These are phyloP conservation scores for Neurospora sp. DNA, from an alignment of 495 filamentous ascomycete genomes.

Conservation along the genomic window DNA sequence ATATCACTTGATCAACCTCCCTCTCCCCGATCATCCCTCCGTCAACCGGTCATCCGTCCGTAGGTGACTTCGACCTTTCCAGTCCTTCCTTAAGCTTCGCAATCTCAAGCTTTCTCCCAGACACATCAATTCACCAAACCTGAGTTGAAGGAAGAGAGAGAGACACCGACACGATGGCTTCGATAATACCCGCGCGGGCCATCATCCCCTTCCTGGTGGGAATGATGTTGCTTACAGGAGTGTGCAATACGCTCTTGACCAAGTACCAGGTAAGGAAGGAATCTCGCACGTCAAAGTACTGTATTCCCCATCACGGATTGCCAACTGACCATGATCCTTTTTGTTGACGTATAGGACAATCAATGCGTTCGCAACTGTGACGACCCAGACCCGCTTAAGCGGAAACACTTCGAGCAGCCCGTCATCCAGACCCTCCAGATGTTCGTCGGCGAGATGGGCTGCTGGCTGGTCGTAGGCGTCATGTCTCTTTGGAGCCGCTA, in stretches of 20 bases:
- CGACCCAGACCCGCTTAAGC: constrained; percentile 55
- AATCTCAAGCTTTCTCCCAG: neutral
- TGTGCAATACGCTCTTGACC: constrained; percentile 93
- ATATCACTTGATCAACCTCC: neutral
- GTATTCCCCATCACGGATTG: neutral
- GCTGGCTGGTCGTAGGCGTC: constrained; percentile 72
- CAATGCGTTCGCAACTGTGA: constrained; percentile 91
- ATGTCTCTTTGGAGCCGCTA: constrained; percentile 55
- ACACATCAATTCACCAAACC: neutral
- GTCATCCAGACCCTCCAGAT: constrained; percentile 93
- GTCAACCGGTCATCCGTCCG: neutral
- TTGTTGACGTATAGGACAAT: constrained; percentile 55
- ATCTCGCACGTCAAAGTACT: neutral
- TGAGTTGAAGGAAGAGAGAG: neutral
- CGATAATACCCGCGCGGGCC: constrained; percentile 35
- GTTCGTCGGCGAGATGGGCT: constrained; percentile 88
- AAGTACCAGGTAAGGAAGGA: constrained; percentile 72
- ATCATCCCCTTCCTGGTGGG: constrained; percentile 72
- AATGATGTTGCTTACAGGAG: constrained; percentile 84
- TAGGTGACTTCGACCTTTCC: neutral
- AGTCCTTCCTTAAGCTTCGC: neutral
- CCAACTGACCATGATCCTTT: neutral
- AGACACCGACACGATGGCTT: constrained; percentile 21
- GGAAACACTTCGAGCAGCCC: constrained; percentile 75
- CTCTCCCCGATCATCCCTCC: neutral